Evolutionary conservation across 441 rosid species (phyloP), one percentile per base, ranked within the genome.

Genomic region (Mallotus repandus): DNA sequence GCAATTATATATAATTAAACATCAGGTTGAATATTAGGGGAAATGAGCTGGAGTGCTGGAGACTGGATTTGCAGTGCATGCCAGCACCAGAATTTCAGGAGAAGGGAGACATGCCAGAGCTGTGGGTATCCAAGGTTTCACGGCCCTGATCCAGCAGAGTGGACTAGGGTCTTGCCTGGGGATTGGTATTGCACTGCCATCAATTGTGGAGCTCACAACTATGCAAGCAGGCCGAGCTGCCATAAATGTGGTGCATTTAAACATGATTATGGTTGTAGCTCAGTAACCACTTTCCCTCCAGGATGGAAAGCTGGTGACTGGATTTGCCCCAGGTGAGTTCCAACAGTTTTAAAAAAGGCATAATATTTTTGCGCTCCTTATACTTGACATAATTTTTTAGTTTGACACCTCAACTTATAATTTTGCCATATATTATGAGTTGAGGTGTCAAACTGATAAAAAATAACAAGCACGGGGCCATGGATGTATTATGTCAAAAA

Each of bases 231-330:
- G 21, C 66, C 89, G 19, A 89, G 61, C 80, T 95, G 99, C 81
- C 80, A 80, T 22, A 81, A 83, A 57, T 95, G 99, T 54, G 92
- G 92, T 49, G 66, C 87, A 29, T 19, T 69, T 41, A 94, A 88
- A 87, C 76, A 15, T 48, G 89, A 85, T 43, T 80, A 81, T 68
- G 83, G 78, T 56, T 82, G 78, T 12, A 80, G 74, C 41, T 70
- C 82, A 19, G 87, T 86, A 68, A 79, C 77, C 19, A 71, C 75
- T 69, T 78, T 41, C 38, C 97, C 93, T 66, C 96, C 99, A 0
- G 99, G 98, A 11, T 94, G 99, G 99, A 92, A 92, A 82, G 10
- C 85, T 21, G 99, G 99, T 56, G 98, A 92, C 70, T 95, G 98
- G 98, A 72, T 91, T 67, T 94, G 99, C 84, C 76, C 85, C 2